Percentiles rank a stretch among this genome's conserved stretches.
Evolutionary conservation across 1,139 yeast species (phyloP).

Genomic region (Debaryomyces coudertii): DNA sequence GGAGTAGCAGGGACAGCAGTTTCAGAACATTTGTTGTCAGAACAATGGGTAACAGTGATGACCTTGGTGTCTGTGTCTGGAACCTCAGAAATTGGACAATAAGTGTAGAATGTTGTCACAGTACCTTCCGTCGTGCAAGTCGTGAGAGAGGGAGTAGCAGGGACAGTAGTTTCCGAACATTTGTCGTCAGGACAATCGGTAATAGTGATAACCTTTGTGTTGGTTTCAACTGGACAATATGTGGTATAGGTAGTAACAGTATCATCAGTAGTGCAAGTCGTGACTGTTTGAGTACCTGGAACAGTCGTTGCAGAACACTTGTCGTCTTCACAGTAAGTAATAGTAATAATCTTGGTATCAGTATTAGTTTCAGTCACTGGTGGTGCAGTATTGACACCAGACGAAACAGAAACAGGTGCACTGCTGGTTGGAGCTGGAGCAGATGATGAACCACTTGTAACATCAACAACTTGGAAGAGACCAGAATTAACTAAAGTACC

Average conservation of each 20-base stretch:
- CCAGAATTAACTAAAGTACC: constrained; percentile 29
- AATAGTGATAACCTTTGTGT: constrained; percentile 34
- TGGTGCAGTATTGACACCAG: constrained; percentile 16
- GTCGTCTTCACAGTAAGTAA: constrained; percentile 48
- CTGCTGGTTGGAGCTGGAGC: constrained; percentile 18
- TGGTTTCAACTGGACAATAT: constrained; percentile 31
- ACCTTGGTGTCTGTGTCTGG: constrained; percentile 19
- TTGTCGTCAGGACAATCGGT: constrained; percentile 46
- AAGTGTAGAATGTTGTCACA: constrained; percentile 39
- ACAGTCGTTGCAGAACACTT: constrained; percentile 34
- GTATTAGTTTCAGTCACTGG: constrained; percentile 19
- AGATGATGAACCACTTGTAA: constrained; percentile 11
- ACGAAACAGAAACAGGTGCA: constrained; percentile 13
- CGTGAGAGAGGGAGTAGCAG: constrained; percentile 43
- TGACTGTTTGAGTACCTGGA: constrained; percentile 30
- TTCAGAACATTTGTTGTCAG: constrained; percentile 32
- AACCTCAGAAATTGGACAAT: constrained; percentile 37
- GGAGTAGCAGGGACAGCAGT: constrained; percentile 23
- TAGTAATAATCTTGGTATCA: constrained; percentile 31
- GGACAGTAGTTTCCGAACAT: constrained; percentile 30
- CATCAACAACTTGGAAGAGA: constrained; percentile 30
- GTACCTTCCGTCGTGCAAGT: constrained; percentile 34
- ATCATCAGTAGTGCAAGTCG: constrained; percentile 29
- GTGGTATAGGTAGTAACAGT: constrained; percentile 36
- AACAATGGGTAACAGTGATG: constrained; percentile 37